Evolutionary conservation across 768 basidiomycete genomes (phyloP), one percentile per base, ranked within the genome.

Genomic region (Kwoniella europaea): DNA sequence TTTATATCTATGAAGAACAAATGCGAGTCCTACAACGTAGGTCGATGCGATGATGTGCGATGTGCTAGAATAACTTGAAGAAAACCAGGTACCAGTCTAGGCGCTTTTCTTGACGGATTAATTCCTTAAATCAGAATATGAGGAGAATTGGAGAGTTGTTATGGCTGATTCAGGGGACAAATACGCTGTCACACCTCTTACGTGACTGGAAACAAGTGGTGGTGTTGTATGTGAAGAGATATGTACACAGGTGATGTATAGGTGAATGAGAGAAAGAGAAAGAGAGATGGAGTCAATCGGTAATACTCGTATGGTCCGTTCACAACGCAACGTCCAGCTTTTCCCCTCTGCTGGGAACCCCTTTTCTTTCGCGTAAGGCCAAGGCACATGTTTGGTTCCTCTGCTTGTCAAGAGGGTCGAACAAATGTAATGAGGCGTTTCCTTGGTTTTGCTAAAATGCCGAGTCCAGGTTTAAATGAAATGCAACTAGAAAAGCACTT

Each of bases 81-180:
- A 61, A 43, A 12, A 43, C 59, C 59, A 61, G 59, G 59, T 61
- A 61, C 59, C 59, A 44, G 59, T 61, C 59, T 61, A 61, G 59
- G 59, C 59, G 59, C 59, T 61, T 61, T 59, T 61, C 43, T 43
- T 7, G n/a, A 61, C 59, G 59, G 59, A 61, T 43, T 61, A 61
- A 61, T 61, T 61, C 42, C 41, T 61, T 61, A 61, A 61, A 18
- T 16, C 15, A 27, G 59, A 18, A n/a, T 18, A 44, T 44, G 41
- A 61, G 59, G 13, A 16, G 42, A 1, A 50, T 13, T 50, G 46
- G 46, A 18, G 46, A 18, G 46, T 50, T 2, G 46, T 50, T 50
- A 61, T 61, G 59, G 59, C 59, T 61, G 59, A 61, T 41, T 61
- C 42, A 44, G 59, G 59, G 59, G 59, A 22, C 18, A 61, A 42